Percentiles rank a stretch among this genome's conserved stretches.
These are phyloP conservation scores for Massarina eburnea DNA, from an alignment of 2,329 filamentous ascomycete genomes.

Conservation along the genomic window DNA sequence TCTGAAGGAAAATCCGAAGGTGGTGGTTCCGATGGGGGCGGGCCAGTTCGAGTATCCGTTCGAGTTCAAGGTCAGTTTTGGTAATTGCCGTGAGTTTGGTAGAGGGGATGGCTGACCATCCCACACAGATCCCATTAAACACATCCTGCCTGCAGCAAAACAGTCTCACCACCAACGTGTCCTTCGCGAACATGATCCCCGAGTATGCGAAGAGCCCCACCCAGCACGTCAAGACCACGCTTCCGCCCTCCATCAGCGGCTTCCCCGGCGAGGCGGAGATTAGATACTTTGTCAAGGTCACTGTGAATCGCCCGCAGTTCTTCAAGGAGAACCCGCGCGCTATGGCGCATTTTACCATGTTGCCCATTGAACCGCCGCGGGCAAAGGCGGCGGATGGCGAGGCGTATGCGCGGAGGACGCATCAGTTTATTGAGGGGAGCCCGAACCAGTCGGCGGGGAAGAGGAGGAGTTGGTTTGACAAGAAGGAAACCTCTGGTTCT, in stretches of 20 bases:
- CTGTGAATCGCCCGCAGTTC: conserved; percentile 81
- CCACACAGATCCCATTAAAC: conserved; percentile 61
- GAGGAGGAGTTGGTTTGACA: conserved; percentile 64
- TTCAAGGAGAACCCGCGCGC: conserved; percentile 85
- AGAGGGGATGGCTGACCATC: background rate
- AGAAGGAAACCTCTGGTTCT: conserved; percentile 24
- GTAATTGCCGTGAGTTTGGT: background rate
- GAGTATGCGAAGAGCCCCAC: conserved; percentile 50
- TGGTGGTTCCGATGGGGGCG: conserved; percentile 62
- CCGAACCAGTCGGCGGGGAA: conserved; percentile 45
- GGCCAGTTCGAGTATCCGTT: conserved; percentile 78
- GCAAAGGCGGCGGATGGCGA: conserved; percentile 69
- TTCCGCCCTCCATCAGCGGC: conserved; percentile 86
- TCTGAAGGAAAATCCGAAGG: conserved; percentile 39
- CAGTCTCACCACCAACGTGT: conserved; percentile 46
- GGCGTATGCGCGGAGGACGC: conserved; percentile 76
- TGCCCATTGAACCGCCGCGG: conserved; percentile 88
- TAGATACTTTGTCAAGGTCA: conserved; percentile 93
- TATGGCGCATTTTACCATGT: conserved; percentile 69
- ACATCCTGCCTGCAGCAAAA: conserved; percentile 60
- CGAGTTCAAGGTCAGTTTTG: conserved; percentile 70
- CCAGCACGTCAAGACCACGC: conserved; percentile 77
- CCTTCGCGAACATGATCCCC: conserved; percentile 46
- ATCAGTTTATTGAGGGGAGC: conserved; percentile 54
- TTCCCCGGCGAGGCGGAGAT: conserved; percentile 88